Conservation (phyloP, 1,284 basidiomycete genomes). For the Peniophora sp. region DNA sequence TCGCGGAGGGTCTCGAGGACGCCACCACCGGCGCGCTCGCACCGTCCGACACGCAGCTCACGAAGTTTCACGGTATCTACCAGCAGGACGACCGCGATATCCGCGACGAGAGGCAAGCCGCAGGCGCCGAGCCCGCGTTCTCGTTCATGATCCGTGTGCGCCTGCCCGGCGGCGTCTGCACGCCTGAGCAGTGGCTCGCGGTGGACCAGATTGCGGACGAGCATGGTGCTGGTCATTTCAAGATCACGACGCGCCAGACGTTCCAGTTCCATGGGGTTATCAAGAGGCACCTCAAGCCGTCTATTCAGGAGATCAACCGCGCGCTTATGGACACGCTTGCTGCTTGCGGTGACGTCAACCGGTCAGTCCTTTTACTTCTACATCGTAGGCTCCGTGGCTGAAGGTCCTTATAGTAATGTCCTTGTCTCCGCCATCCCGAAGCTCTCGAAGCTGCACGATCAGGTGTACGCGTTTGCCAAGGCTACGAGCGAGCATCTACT, state of each 20-base stretch:
- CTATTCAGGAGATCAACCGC: constrained; percentile 95
- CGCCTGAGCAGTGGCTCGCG: constrained; percentile 86
- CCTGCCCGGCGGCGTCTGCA: constrained; percentile 93
- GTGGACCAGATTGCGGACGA: constrained; percentile 96
- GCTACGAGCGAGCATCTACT: constrained; percentile 82
- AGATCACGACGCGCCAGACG: constrained; percentile 97
- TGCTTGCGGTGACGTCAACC: constrained; percentile 96
- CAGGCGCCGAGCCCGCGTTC: constrained; percentile 94
- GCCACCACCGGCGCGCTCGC: constrained; percentile 84
- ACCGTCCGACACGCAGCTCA: constrained; percentile 87
- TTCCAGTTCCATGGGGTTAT: constrained; percentile 99
- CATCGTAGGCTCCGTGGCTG: constrained; percentile 5
- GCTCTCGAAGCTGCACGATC: constrained; percentile 76
- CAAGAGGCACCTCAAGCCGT: constrained; percentile 92
- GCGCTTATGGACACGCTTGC: constrained; percentile 92
- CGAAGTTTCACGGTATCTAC: constrained; percentile 98
- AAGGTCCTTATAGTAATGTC: constrained; percentile 59
- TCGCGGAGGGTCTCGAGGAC: constrained; percentile 87
- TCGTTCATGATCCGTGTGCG: constrained; percentile 98
- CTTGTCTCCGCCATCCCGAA: constrained; percentile 90
- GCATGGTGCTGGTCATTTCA: constrained; percentile 91
- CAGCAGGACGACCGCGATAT: constrained; percentile 98
- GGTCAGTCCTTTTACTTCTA: constrained; percentile 36
- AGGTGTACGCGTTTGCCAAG: constrained; percentile 86
- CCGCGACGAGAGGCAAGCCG: constrained; percentile 88